These are phyloP conservation scores for Phyllosticta paracitricarpa DNA, from an alignment of 2,329 filamentous ascomycete species.

Conservation along the genomic window DNA sequence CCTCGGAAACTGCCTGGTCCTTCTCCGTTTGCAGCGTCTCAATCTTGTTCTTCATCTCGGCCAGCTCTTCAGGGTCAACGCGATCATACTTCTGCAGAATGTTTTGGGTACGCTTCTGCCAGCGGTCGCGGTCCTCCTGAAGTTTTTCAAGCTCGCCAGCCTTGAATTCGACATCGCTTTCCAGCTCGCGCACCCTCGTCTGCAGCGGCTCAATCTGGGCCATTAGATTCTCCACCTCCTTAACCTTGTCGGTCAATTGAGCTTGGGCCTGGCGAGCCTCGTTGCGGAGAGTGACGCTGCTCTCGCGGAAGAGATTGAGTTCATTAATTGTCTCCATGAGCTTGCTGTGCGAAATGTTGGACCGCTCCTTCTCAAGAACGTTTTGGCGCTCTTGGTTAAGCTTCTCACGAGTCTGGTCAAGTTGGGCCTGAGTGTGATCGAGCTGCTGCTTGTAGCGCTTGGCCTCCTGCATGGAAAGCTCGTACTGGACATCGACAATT, in stretches of 20 bases:
- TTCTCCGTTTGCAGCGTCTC: slow-evolving; percentile 44
- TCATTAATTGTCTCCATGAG: slow-evolving; percentile 93
- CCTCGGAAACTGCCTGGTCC: slow-evolving; percentile 42
- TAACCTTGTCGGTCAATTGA: slow-evolving; percentile 63
- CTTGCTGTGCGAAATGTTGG: slow-evolving; percentile 72
- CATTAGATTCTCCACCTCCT: slow-evolving; percentile 64
- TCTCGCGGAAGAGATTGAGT: slow-evolving; percentile 91
- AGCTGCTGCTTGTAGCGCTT: slow-evolving; percentile 86
- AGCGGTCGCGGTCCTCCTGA: slow-evolving; percentile 83
- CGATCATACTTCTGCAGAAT: slow-evolving; percentile 95
- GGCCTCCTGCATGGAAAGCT: slow-evolving; percentile 76
- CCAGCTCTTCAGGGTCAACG: slow-evolving; percentile 85
- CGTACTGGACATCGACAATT: slow-evolving; percentile 92
- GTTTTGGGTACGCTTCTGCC: slow-evolving; percentile 91
- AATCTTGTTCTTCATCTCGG: slow-evolving; percentile 74
- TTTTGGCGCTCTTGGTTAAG: slow-evolving; percentile 79
- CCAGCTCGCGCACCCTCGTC: slow-evolving; percentile 67
- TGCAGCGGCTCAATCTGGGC: slow-evolving; percentile 73
- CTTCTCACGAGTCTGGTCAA: slow-evolving; percentile 82
- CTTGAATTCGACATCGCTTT: slow-evolving; percentile 69
- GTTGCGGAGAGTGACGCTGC: slow-evolving; percentile 79
- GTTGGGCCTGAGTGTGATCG: slow-evolving; percentile 73
- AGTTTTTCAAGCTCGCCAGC: slow-evolving; percentile 83
- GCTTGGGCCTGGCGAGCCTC: slow-evolving; percentile 72
- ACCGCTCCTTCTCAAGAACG: slow-evolving; percentile 62